phyloP scores from a whole-genome alignment of 139 green algal genomes.

The Dunaliella primolecta region DNA sequence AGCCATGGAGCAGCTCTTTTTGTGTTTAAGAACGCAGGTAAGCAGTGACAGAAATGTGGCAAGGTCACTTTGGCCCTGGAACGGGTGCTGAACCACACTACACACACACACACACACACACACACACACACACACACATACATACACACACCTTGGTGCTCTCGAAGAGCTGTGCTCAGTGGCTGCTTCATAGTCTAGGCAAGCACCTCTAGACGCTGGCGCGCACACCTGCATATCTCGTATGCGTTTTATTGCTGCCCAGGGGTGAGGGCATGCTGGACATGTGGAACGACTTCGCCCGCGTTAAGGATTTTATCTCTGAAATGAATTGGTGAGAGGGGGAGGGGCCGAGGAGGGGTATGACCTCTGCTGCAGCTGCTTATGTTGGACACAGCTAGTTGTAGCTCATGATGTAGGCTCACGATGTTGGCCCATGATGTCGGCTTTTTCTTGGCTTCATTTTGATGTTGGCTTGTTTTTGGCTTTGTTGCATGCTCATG shows the following conservation, averaged over 20 bases:
- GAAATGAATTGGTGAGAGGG: not conserved
- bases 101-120: too few relatives aligned
- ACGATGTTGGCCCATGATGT: too few relatives aligned
- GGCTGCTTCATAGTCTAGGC: not conserved
- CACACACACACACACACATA: too few relatives aligned
- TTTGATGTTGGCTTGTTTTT: too few relatives aligned
- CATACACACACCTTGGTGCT: too few relatives aligned
- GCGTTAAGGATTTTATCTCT: not conserved
- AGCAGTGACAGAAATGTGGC: not conserved
- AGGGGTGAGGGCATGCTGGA: not conserved
- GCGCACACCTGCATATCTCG: not conserved
- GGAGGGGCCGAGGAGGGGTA: too few relatives aligned
- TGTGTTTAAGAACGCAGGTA: not conserved
- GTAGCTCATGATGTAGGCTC: too few relatives aligned
- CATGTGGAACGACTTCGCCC: not conserved
- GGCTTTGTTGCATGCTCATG: too few relatives aligned
- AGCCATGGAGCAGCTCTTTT: not conserved
- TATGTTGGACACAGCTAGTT: too few relatives aligned
- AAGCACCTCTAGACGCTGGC: not conserved
- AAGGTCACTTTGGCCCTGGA: not conserved
- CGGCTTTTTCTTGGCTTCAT: too few relatives aligned
- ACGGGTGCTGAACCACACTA: not conserved
- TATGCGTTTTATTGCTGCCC: not conserved
- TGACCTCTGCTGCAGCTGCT: too few relatives aligned
- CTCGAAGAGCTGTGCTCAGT: not conserved